phyloP scores from a whole-genome alignment of 179 eudicot species.

The Beta macrorhiza region DNA sequence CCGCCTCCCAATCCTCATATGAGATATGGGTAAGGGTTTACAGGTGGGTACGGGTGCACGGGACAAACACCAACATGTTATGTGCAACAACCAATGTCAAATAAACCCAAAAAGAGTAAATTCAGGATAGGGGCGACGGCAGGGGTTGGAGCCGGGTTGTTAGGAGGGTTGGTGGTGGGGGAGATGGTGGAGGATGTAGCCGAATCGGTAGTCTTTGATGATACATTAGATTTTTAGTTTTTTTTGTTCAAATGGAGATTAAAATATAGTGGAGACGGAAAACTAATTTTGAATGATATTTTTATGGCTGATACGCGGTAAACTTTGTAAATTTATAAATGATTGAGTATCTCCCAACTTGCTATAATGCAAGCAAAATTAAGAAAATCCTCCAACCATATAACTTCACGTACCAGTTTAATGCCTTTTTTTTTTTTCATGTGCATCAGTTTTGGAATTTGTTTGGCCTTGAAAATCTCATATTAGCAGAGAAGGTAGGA shows the following conservation, averaged over 20 bases:
- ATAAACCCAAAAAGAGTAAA: constrained; percentile 11
- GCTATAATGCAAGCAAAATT: background rate
- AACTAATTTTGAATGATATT: background rate
- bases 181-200: constrained; percentile 34
- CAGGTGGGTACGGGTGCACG: constrained; percentile 22
- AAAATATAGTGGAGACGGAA: background rate
- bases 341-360: background rate
- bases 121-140: constrained; percentile 25
- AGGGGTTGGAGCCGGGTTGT: constrained; percentile 29
- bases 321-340: too few relatives aligned
- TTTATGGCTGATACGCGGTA: background rate
- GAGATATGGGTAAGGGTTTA: constrained; percentile 21
- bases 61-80: constrained; percentile 6
- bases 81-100: constrained; percentile 13
- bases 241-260: background rate
- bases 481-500: too few relatives aligned
- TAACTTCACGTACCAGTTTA: background rate
- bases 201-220: constrained; percentile 22
- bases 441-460: background rate
- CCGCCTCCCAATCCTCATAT: constrained; percentile 18
- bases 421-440: background rate
- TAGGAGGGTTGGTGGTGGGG: constrained; percentile 28
- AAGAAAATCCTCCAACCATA: background rate
- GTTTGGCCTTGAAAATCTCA: too few relatives aligned
- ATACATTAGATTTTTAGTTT: constrained; percentile 13